These are phyloP conservation scores for Amyloporia xantha DNA, from an alignment of 768 basidiomycete genomes.

Conservation along the genomic window DNA sequence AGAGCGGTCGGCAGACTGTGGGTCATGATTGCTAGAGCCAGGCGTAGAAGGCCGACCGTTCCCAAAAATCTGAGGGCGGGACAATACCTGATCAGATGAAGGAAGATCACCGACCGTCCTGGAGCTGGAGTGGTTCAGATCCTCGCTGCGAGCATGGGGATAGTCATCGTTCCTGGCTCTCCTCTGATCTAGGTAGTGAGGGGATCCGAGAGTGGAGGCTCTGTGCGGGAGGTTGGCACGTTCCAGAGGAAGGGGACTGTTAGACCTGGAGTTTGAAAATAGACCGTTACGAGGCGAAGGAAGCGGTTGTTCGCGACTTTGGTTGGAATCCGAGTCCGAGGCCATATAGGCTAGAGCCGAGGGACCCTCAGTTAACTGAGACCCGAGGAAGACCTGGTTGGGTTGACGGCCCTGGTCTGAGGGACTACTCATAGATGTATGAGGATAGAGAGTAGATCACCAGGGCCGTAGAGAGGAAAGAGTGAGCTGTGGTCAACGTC, in stretches of 20 bases:
- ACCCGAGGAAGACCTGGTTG: constrained; percentile 15
- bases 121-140: constrained; percentile 50
- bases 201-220: constrained; percentile 54
- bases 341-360: constrained; percentile 25
- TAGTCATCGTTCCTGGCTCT: constrained; percentile 28
- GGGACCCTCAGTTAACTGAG: constrained; percentile 19
- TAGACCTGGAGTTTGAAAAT: constrained; percentile 11
- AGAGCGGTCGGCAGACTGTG: constrained; percentile 47
- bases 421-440: constrained; percentile 16
- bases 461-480: constrained; percentile 2
- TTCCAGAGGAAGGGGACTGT: constrained; percentile 29
- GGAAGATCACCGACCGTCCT: constrained; percentile 22
- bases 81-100: constrained; percentile 13
- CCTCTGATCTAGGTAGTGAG: constrained; percentile 49
- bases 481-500: not conserved
- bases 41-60: constrained; percentile 56
- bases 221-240: constrained; percentile 53
- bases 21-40: constrained; percentile 40
- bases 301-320: constrained; percentile 12
- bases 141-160: constrained; percentile 61
- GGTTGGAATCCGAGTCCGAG: constrained; percentile 18
- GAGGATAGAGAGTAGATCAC: constrained; percentile 5
- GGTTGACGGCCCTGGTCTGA: constrained; percentile 18
- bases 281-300: constrained; percentile 14
- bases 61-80: constrained; percentile 35